Percentiles rank a stretch among this genome's conserved stretches.
Evolutionary conservation across 257 asterid species (phyloP).

Genomic region (Solanum dulcamara): DNA sequence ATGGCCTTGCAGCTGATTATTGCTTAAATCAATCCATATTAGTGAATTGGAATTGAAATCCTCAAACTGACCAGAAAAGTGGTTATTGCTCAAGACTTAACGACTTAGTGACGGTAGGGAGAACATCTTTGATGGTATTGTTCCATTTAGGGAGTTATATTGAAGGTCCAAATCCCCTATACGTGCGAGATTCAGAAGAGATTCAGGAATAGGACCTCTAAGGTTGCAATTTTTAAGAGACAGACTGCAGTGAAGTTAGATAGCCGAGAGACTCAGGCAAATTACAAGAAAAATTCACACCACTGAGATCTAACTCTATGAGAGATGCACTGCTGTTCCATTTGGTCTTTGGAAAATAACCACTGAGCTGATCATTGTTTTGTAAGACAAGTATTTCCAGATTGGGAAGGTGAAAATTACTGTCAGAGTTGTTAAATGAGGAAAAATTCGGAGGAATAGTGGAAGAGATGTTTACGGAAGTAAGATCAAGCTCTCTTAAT

Average conservation of each 20-base stretch:
- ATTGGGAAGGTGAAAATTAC: neutral
- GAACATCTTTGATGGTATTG: neutral
- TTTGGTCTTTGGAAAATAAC: neutral
- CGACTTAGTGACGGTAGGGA: neutral
- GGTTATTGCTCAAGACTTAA: neutral
- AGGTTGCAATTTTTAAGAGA: neutral
- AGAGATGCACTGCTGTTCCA: neutral
- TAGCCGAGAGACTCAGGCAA: neutral
- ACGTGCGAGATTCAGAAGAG: neutral
- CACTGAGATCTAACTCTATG: neutral
- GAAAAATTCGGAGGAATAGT: neutral
- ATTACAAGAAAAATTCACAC: neutral
- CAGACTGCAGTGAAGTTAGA: neutral
- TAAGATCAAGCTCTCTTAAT: neutral
- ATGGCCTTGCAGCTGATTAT: neutral
- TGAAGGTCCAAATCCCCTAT: neutral
- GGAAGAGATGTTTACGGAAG: neutral
- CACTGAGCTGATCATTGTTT: neutral
- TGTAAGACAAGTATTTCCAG: neutral
- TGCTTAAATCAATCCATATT: neutral
- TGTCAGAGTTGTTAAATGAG: neutral
- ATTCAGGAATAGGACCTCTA: neutral
- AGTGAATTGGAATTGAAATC: neutral
- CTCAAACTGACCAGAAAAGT: neutral
- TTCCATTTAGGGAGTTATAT: neutral